Evolutionary conservation across 495 filamentous ascomycete species (phyloP).

Genomic region (Aspergillus incahuasiensis): DNA sequence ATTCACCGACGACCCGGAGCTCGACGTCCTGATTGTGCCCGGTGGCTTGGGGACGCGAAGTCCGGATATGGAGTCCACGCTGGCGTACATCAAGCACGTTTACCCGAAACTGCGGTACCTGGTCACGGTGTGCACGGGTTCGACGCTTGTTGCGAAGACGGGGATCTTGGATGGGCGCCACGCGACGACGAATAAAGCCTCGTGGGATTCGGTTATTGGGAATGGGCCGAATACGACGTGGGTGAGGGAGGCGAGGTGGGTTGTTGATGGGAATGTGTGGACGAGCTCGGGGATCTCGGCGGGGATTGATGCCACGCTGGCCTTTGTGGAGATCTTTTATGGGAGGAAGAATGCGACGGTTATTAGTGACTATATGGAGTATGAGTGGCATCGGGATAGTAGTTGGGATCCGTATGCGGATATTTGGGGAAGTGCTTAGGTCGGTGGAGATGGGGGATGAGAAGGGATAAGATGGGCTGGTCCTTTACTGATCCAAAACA

Average conservation of each 20-base stretch:
- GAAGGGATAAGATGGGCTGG: no score
- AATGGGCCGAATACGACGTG: slow-evolving; percentile 48
- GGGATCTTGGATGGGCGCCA: slow-evolving; percentile 54
- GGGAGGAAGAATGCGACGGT: not conserved
- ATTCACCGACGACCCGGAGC: slow-evolving; percentile 30
- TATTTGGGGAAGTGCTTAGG: not conserved
- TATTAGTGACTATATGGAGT: slow-evolving; percentile 2
- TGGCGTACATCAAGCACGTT: slow-evolving; percentile 40
- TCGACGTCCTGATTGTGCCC: slow-evolving; percentile 65
- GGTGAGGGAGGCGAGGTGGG: slow-evolving; percentile 61
- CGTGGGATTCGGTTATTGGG: slow-evolving; percentile 23
- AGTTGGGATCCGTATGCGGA: slow-evolving; percentile 6
- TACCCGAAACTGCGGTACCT: slow-evolving; percentile 50
- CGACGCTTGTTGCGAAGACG: slow-evolving; percentile 44
- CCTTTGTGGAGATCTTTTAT: slow-evolving; percentile 10
- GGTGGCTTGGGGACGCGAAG: slow-evolving; percentile 54
- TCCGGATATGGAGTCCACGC: slow-evolving; percentile 21
- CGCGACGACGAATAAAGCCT: slow-evolving; percentile 50
- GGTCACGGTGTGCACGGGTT: slow-evolving; percentile 59
- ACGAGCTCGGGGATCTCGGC: slow-evolving; percentile 56
- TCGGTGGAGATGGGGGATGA: no score
- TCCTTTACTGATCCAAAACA: no score
- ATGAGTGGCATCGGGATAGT: slow-evolving; percentile 1
- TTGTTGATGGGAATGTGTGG: slow-evolving; percentile 63
- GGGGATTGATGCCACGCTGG: slow-evolving; percentile 58